A percentile compares a stretch with the other conserved stretches of the same genome.
Conservation (phyloP, 768 basidiomycete species). For the Lepiota brunneoincarnata region DNA sequence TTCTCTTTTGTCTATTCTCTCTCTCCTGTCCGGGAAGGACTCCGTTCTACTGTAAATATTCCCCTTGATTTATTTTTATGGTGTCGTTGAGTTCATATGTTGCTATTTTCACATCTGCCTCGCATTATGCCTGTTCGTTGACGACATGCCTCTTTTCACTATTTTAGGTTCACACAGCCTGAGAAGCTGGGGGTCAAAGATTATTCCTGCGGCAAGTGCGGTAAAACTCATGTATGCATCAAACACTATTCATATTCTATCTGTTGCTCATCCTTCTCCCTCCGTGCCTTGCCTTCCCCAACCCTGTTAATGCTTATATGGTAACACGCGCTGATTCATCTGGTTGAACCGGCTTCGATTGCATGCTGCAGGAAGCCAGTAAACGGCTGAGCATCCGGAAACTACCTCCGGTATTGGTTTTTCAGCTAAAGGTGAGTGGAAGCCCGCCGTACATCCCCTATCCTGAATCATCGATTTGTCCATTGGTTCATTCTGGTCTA, state of each 20-base stretch:
- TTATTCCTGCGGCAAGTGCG: slow-evolving; percentile 83
- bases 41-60: background rate
- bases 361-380: slow-evolving; percentile 58
- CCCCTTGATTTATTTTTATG: background rate
- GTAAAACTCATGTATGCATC: slow-evolving; percentile 57
- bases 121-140: slow-evolving; percentile 2
- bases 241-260: background rate
- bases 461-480: background rate
- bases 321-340: too few species aligned
- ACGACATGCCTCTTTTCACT: slow-evolving; percentile 5
- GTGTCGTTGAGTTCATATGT: background rate
- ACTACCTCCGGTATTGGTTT: slow-evolving; percentile 85
- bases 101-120: background rate
- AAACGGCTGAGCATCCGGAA: slow-evolving; percentile 84
- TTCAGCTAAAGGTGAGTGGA: slow-evolving; percentile 83
- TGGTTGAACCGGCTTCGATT: background rate
- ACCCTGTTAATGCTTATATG: background rate
- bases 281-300: background rate
- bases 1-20: too few species aligned
- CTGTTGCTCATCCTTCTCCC: background rate
- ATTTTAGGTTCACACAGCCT: slow-evolving; percentile 72
- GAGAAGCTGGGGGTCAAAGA: slow-evolving; percentile 83
- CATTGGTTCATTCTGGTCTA: slow-evolving; percentile 2
- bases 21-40: background rate
- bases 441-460: background rate